Base-by-base conservation (phyloP, 2,329 filamentous ascomycete genomes). In the Colletotrichum theobromicola region DNA sequence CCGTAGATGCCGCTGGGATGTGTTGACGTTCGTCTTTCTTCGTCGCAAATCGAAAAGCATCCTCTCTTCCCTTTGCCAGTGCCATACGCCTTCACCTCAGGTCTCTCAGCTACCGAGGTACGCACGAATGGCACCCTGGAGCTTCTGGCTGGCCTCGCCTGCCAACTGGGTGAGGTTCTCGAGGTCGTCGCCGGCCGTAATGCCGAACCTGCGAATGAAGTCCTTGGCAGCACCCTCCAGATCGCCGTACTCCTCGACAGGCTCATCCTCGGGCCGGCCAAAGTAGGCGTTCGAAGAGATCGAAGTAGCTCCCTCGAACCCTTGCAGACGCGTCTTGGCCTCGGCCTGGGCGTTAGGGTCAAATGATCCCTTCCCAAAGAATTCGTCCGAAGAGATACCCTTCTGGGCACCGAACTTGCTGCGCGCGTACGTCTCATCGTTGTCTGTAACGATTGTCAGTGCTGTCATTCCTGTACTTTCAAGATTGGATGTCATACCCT, bases 241-340 rank as follows among this genome's bases (percentile, higher is more conserved):
- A 80, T 98, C 96, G 61, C 96, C 95, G 78, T 98, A 98, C 57
- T 95, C 95, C 76, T 96, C 94, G 3, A 84, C 82, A 35, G 90
- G 86, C 78, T 97, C 94, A 28, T 96, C 94, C 82, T 99, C 97
- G 4, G 95, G 93, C 66, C 96, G 94, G 75, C 97, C 97, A 84
- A 99, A 99, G 89, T 98, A 99, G 70, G 95, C 95, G 84, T 98
- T 99, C 73, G 95, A 98, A 8, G 96, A 98, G 84, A 99, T 99
- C 77, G 95, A 88, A 2, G 93, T 93, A 13, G 97, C 96, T 58
- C 97, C 95, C 85, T 98, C 96, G 81, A 99, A 99, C 61, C 95
- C 94, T 86, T 95, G 93, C 68, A 99, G 90, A 53, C 97, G 92
- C 28, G 90, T 89, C 87, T 98, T 98, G 79, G 97, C 96, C 86